A percentile compares a stretch with the other conserved stretches of the same genome.
phyloP scores from a whole-genome alignment of 1,139 yeast genomes.

The Chernovozyma aurita region DNA sequence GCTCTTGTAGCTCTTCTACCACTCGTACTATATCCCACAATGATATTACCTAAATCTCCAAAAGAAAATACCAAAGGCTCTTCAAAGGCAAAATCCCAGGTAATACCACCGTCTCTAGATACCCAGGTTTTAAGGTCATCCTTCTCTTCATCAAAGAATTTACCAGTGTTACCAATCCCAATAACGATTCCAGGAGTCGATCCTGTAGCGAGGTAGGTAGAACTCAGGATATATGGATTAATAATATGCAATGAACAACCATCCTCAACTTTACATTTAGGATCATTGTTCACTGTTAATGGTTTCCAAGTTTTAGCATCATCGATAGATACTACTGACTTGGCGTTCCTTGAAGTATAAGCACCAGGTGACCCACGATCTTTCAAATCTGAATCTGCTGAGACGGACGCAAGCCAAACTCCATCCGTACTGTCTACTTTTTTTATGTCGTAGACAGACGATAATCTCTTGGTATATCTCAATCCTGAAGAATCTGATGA shows the following conservation, averaged over 20 bases:
- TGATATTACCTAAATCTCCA: conserved; percentile 79
- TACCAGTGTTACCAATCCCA: conserved; percentile 55
- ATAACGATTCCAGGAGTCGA: conserved; percentile 72
- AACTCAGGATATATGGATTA: conserved; percentile 43
- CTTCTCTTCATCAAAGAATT: conserved; percentile 18
- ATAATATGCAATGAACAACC: conserved; percentile 57
- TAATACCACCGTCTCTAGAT: conserved; percentile 74
- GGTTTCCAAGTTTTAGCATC: conserved; percentile 64
- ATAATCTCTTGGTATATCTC: conserved; percentile 38
- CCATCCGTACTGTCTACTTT: conserved; percentile 67
- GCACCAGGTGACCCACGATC: conserved; percentile 17
- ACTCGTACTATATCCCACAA: conserved; percentile 50
- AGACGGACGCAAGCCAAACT: conserved; percentile 48
- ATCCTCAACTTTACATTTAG: conserved; percentile 39
- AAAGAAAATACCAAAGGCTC: conserved; percentile 56
- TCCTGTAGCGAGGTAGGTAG: no score
- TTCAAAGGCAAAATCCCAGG: conserved; percentile 60
- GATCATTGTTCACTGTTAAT: conserved; percentile 43
- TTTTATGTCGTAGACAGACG: conserved; percentile 19
- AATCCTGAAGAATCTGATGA: conserved; percentile 64
- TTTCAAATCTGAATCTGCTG: conserved; percentile 5
- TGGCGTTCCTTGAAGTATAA: conserved; percentile 17
- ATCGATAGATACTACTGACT: conserved; percentile 47
- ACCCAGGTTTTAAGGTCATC: conserved; percentile 47
- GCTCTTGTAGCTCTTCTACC: conserved; percentile 17